Base-by-base conservation (phyloP, 192 early-diverging fungal genomes). In the Cladochytrium replicatum region DNA sequence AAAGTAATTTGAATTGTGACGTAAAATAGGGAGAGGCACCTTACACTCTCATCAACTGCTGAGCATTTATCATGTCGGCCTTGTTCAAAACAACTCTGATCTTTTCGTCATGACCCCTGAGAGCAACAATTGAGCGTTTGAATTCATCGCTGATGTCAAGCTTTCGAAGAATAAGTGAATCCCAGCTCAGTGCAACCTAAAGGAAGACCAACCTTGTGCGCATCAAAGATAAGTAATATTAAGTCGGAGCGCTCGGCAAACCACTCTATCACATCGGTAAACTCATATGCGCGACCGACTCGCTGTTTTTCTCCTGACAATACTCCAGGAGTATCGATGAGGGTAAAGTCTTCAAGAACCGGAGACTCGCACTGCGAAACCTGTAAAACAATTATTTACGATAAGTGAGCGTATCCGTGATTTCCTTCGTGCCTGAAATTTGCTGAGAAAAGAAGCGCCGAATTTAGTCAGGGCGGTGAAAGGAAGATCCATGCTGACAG, bases 311-410 rank as follows among this genome's bases (percentile, higher is more conserved):
- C 83, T 15, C 89, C 88, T 6, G 85, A 83, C 13, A 93, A 67
- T 30, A 93, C 85, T 8, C 90, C 90, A 0, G 90, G 90, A n/a
- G 88, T 89, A 55, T 93, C 90, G 43, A 93, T 83, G 13, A 93
- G 62, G 26, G 85, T 86, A 76, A 93, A 71, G 46, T 88, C 83
- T 38, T 82, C 71, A 41, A 93, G 66, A 17, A 85, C 54, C 24
- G 88, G 79, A 2, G 84, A 83, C 47, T 77, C 68, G 24, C 85
- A 68, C 47, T 89, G 77, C 6, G 89, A 85, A 11, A 92, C 86
- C 43, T 73, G 27, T 38, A 25, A 13, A 9, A 45, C 15, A 46
- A 21, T 50, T 50, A 1, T 28, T 55, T 2, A 32, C 21, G 22
- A 50, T 52, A 32, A 47, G 1, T 26, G 52, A 13, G 3, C 3